Evolutionary conservation across 2,329 filamentous ascomycete genomes (phyloP), one percentile per base, ranked within the genome.

Genomic region (Epichloe uncinata): DNA sequence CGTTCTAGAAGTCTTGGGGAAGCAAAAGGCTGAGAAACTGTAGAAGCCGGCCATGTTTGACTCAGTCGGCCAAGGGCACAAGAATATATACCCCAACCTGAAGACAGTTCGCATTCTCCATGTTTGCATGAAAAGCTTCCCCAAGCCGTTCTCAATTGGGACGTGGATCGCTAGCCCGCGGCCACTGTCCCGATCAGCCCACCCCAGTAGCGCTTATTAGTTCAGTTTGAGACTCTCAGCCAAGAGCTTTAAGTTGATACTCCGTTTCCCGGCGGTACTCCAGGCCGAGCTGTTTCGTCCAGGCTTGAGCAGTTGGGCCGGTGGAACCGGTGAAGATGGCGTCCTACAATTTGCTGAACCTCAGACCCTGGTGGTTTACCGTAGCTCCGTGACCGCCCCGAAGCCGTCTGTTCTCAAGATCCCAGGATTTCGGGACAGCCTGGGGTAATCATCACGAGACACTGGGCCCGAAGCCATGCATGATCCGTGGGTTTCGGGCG

Each of bases 161-260:
- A 18, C n/a, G 42, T 33, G 35, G 33, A 48, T 35, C 49, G 49
- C 49, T 33, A n/a, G 45, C 33, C 50, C 50, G 50, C 50, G 47
- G 50, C 47, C 36, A n/a, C 47, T 47, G 50, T 16, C 35, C 26
- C 12, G 13, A 15, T 11, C 36, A 15, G 36, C 49, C 43, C 13
- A 13, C 43, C 38, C 7, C 26, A 30, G 40, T 11, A 37, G 45
- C 47, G n/a, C 16, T 30, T 34, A 15, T 11, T 34, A 3, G 33
- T 45, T 2, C 7, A 26, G 22, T 7, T 26, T 26, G 22, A 8
- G 22, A 26, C 20, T 20, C 20, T 20, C 20, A 20, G 22, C 22
- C 22, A 26, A 26, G 22, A 26, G 22, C 22, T 26, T 26, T 26
- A 26, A 6, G 22, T 26, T 26, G 0, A 26, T 26, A 7, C 22